Base-by-base conservation (phyloP, 345 rosid species). In the Excoecaria cochinchinensis region DNA sequence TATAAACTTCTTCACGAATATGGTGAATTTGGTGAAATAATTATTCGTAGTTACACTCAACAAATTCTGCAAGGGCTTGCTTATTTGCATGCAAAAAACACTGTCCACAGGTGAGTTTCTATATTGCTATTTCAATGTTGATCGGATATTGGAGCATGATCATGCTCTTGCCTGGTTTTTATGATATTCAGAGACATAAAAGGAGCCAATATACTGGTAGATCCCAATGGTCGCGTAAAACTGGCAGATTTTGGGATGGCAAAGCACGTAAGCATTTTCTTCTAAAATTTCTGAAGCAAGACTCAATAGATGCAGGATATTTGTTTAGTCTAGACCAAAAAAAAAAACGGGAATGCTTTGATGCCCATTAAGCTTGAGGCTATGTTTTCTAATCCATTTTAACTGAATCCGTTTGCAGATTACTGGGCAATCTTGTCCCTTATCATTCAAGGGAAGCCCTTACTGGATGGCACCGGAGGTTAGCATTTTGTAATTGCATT, bases 391-490 rank as follows among this genome's bases (percentile, higher is more conserved):
- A 21, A 48, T 38, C 46, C 40, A 17, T 19, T 68, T 69, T 55
- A 47, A 13, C 21, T 65, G 16, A 21, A 25, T 16, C 62, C 39
- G n/a, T 67, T 71, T 85, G 76, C 84, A 91, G 96, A 91, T 91
- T 76, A 83, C 90, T 3, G 96, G 96, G 71, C 96, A 91, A 75
- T 88, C 96, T 13, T 89, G 91, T 72, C 90, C 91, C 6, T 82
- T 91, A 59, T 91, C 96, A 42, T 87, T 91, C 84, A 91, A 88
- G 80, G 96, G 96, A 72, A 91, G 96, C 80, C 96, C 96, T 39
- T 89, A 88, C 78, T 91, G 96, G 96, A 85, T 91, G 93, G 96
- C 96, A 69, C 96, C 96, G 25, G 96, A 91, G 92, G 96, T 91
- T n/a, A 25, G 81, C 19, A 31, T 36, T 52, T 38, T 22, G 25